Base-by-base conservation (phyloP, 139 green algal genomes). In the Eudorina sp. region DNA sequence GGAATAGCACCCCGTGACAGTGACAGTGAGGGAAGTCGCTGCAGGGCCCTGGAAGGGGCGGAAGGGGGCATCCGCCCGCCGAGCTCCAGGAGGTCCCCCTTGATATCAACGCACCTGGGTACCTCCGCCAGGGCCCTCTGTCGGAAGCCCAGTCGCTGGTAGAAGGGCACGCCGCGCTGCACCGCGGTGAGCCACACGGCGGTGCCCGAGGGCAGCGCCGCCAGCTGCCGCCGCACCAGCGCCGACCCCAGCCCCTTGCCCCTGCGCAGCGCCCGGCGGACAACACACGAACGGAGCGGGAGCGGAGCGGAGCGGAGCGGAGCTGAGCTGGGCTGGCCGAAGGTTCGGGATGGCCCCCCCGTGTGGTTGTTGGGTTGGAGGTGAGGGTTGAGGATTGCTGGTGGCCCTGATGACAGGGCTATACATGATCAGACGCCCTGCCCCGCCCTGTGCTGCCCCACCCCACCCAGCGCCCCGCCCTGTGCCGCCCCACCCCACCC, bases 141-240 rank as follows among this genome's bases (percentile, higher is more conserved):
- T 1, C 0, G 18, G 68, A 88, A 88, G 48, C 83, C 83, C 68
- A 88, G 83, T 7, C 62, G 48, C 25, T 58, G 13, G 34, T 88
- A 88, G 68, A 88, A 88, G 48, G 11, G 18, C 66, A 8, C 9
- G 9, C 48, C 46, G 6, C 29, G 7, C 48, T 58, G 48, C 36
- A 88, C 36, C 0, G 83, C 77, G 9, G 83, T 88, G 21, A 88
- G 83, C 48, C 51, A 88, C 29, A 81, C 46, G n/a, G 43, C 0
- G 27, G 62, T 78, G 31, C 81, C 64, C 21, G 81, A 31, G 9
- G 45, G 31, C 31, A 87, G 81, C 0, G n/a, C 45, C 0, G 31
- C 41, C 45, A 87, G 81, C 64, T 13, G 45, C 19, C 38, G 46
- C 7, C n/a, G 19, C 5, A 87, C 81, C n/a, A 87, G 43, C 1